Percentiles rank a stretch among this genome's conserved stretches.
Conservation (phyloP, 2,329 filamentous ascomycete species). For the Aspergillus ochraceoroseus region DNA sequence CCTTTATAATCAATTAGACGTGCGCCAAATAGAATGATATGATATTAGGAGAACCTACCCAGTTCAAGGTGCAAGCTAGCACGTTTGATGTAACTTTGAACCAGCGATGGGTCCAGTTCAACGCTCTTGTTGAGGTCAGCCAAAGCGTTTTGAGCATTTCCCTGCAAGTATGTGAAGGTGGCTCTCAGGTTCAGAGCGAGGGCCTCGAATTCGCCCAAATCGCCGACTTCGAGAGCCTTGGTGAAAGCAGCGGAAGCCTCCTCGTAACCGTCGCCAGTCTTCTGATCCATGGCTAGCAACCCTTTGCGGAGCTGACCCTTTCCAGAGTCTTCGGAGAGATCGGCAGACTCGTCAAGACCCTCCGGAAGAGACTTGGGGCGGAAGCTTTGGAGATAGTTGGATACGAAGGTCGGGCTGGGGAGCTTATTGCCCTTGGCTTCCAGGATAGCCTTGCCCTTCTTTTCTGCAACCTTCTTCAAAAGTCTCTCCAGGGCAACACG, state of each 20-base stretch:
- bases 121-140: constrained; percentile 87
- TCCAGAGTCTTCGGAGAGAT: constrained; percentile 71
- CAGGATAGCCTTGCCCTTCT: constrained; percentile 86
- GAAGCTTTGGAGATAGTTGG: constrained; percentile 99
- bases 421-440: constrained; percentile 75
- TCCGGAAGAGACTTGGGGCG: constrained; percentile 71
- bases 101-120: constrained; percentile 78
- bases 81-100: constrained; percentile 97
- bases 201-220: constrained; percentile 76
- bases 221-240: constrained; percentile 75
- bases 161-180: constrained; percentile 88
- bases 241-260: constrained; percentile 83
- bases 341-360: constrained; percentile 75
- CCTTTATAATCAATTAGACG: constrained; percentile 49
- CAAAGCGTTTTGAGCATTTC: constrained; percentile 78
- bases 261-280: constrained; percentile 86
- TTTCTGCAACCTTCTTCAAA: constrained; percentile 93
- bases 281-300: constrained; percentile 72
- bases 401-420: constrained; percentile 92
- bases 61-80: constrained; percentile 97
- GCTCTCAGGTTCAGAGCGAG: constrained; percentile 95
- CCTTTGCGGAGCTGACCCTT: constrained; percentile 82
- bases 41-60: constrained; percentile 49
- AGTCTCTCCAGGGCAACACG: constrained; percentile 87
- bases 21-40: neutral